Evolutionary conservation across 768 basidiomycete species (phyloP), one percentile per base, ranked within the genome.

Genomic region (Pholiota conissans): DNA sequence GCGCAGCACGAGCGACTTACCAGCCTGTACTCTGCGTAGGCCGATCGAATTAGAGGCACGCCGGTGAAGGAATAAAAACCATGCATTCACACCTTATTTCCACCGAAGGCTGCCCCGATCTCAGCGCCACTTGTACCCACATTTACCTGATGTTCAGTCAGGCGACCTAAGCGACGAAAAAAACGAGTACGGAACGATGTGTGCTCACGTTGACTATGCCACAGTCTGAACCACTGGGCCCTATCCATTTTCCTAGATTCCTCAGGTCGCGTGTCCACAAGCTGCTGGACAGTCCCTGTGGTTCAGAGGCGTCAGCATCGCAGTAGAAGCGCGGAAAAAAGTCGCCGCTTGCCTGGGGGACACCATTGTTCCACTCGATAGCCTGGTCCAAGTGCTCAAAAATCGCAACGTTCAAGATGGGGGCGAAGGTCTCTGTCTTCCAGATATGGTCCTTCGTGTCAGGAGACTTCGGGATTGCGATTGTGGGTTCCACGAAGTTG

Each of bases 211-310:
- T 95, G 59, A 95, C 92, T 62, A 95, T 97, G 6, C 96, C 96
- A 37, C 90, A 79, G 70, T 98, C 96, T 24, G 89, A 90, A 28
- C 95, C 95, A 57, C 80, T 79, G 37, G 94, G 90, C 11, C 95
- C 93, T 62, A 96, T 87, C 93, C 94, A 97, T 74, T 86, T 90
- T 51, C 95, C 93, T 52, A 97, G 76, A 64, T 89, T 87, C 58
- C 89, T 79, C 49, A 98, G 66, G 65, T 93, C 89, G 37, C 85
- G 84, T 50, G 95, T 95, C 90, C 95, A 98, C 1, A 97, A 77
- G 59, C 91, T 91, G 67, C 91, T 93, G 42, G 91, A 93, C 57
- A 96, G 74, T n/a, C 94, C 94, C 81, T 87, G 65, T 42, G 35
- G 45, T 53, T 24, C 49, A 50, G 27, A 55, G 28, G 46, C 18